Conservation (phyloP, 176 grass and related monocot genomes). For the Ananas comosus region DNA sequence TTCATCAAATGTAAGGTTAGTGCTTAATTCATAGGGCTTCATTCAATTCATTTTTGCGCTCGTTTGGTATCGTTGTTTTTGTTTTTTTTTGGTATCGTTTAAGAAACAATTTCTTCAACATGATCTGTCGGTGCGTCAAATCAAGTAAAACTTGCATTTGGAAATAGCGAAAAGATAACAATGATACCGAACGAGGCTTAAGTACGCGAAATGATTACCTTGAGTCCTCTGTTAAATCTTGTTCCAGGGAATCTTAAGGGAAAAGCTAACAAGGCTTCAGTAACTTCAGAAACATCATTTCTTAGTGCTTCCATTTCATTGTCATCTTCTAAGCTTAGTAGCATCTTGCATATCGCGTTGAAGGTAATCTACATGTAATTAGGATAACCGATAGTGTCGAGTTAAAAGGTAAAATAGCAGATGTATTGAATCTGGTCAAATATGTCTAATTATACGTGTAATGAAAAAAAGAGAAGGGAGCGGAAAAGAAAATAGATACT, state of each 20-base stretch:
- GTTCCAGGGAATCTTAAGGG: constrained; percentile 57
- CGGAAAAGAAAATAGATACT: background rate
- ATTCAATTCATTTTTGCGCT: too few species aligned
- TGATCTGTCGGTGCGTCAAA: too few species aligned
- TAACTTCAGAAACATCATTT: constrained; percentile 55
- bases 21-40: background rate
- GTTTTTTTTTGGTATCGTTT: too few species aligned
- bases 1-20: background rate
- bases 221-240: constrained; percentile 53
- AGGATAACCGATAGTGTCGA: too few species aligned
- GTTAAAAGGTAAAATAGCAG: background rate
- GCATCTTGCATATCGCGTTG: constrained; percentile 74
- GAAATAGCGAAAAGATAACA: too few species aligned
- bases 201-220: constrained; percentile 21
- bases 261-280: constrained; percentile 67
- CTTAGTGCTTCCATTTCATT: constrained; percentile 27
- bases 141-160: too few species aligned
- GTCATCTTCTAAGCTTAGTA: constrained; percentile 35
- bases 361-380: constrained; percentile 37
- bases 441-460: background rate
- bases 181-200: background rate
- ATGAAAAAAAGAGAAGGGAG: background rate
- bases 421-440: background rate
- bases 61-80: too few species aligned
- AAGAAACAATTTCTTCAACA: too few species aligned